Evolutionary conservation across 2,329 filamentous ascomycete species (phyloP), one percentile per base, ranked within the genome.

Genomic region (Cercospora canescens): DNA sequence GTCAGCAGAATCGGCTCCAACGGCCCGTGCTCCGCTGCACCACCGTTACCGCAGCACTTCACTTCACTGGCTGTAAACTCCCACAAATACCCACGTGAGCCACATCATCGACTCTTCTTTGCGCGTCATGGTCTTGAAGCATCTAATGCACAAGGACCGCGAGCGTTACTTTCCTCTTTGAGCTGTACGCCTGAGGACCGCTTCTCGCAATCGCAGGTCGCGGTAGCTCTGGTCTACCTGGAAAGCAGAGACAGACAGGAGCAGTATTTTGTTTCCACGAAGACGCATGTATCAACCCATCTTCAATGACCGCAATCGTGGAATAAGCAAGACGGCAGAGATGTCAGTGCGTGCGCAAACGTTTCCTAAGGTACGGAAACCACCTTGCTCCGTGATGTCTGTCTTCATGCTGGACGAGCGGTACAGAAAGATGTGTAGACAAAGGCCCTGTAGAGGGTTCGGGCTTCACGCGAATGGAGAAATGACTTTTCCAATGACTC

Each of bases 1-100:
- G 41, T 60, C 58, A 60, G 58, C 58, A 50, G 35, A 59, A 50
- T 60, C 58, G 58, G 58, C 39, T 16, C 30, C 18, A 18, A 21
- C 52, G 52, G 52, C 28, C 52, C 52, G 52, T 18, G n/a, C 30
- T 56, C 52, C 52, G 52, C 0, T 35, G 28, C 16, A 24, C 14
- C 2, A 32, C 21, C 28, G n/a, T 8, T 6, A 28, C 24, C 50
- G 8, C 26, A 4, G 6, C 50, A 54, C 52, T 56, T 35, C 52
- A 35, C 26, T 28, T 26, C 24, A 24, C 14, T 6, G n/a, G 24
- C 45, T n/a, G 45, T 16, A 24, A 28, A 24, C 28, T 6, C 26
- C 12, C 9, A 4, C 45, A 30, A 24, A 52, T 52, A 26, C 16
- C 8, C 8, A 8, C 32, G 24, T 16, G 45, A n/a, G 16, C 14